Evolutionary conservation across 257 asterid species (phyloP), one percentile per base, ranked within the genome.

Genomic region (Solanum sejunctum): DNA sequence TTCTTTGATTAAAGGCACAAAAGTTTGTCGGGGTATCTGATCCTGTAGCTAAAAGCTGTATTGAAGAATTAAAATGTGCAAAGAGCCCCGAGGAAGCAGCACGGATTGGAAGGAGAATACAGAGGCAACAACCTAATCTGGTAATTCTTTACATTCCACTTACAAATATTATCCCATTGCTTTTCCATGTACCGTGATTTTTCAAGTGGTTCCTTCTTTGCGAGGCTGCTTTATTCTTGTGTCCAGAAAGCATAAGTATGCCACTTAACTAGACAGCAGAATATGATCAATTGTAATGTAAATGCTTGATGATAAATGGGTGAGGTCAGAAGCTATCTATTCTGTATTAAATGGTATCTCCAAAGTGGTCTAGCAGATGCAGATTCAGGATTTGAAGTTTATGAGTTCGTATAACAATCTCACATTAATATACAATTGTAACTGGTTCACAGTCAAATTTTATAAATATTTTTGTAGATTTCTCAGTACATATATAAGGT

Each of bases 61-160:
- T 93, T 63, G 90, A 92, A 85, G 94, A 92, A 85, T 91, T 96
- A 81, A 95, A 93, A 88, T 84, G 81, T 47, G 94, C 96, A 52
- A 91, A 90, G 92, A 96, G 99, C 79, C 98, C 99, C 0, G 99
- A 96, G 92, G 99, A 96, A 92, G 99, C 99, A 69, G 98, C 98
- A 82, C 92, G 98, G 54, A 51, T 96, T 45, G 99, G 99, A 90
- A 92, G 99, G 89, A 92, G 89, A 91, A 90, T 91, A 61, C 98
- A 92, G 92, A 92, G 93, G 92, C 92, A 91, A 84, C 89, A 10
- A 17, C 97, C 97, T 3, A 86, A 95, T 89, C 91, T 95, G 98
- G 98, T 95, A 91, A 90, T 80, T 64, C 54, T 71, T 82, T 84
- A 61, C 36, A 16, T 39, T 83, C 55, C 32, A 28, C 6, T 23